phyloP scores from a whole-genome alignment of 148 eudicot genomes.

The Polygonum maritimum region DNA sequence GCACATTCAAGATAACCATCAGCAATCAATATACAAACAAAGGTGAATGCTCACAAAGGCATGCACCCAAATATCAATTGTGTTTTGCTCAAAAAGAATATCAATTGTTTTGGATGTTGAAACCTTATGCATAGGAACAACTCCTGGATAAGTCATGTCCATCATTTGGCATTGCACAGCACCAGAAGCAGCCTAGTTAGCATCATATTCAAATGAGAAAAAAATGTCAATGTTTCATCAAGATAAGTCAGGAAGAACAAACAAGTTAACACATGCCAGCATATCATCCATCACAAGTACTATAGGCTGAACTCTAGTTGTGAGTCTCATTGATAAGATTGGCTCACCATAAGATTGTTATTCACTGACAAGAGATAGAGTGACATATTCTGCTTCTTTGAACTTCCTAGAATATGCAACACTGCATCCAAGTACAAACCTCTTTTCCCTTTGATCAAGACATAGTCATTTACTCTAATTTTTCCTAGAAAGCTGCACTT shows the following conservation, averaged over 20 bases:
- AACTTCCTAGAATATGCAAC: not conserved
- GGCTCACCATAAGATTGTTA: not conserved
- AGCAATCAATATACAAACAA: not conserved
- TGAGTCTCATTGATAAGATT: not conserved
- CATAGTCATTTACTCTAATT: not conserved
- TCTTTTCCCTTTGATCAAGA: not conserved
- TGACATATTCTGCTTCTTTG: not conserved
- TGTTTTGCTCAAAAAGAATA: too few species aligned
- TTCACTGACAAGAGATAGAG: not conserved
- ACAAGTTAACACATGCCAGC: not conserved
- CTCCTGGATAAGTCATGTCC: slow-evolving; percentile 78
- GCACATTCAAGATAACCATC: slow-evolving; percentile 8
- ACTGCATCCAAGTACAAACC: not conserved
- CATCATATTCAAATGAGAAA: not conserved
- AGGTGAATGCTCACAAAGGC: not conserved
- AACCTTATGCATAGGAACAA: slow-evolving; percentile 96
- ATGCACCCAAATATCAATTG: not conserved
- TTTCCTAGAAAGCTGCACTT: not conserved
- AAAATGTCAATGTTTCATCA: not conserved
- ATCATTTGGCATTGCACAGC: slow-evolving; percentile 97
- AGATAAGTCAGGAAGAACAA: not conserved
- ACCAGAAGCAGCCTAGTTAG: slow-evolving; percentile 75
- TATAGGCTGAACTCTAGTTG: not conserved
- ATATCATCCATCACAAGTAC: not conserved
- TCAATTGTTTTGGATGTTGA: not conserved